A percentile compares a stretch with the other conserved stretches of the same genome.
These are phyloP conservation scores for Closterium sp. DNA, from an alignment of 139 green algal genomes.

Conservation along the genomic window DNA sequence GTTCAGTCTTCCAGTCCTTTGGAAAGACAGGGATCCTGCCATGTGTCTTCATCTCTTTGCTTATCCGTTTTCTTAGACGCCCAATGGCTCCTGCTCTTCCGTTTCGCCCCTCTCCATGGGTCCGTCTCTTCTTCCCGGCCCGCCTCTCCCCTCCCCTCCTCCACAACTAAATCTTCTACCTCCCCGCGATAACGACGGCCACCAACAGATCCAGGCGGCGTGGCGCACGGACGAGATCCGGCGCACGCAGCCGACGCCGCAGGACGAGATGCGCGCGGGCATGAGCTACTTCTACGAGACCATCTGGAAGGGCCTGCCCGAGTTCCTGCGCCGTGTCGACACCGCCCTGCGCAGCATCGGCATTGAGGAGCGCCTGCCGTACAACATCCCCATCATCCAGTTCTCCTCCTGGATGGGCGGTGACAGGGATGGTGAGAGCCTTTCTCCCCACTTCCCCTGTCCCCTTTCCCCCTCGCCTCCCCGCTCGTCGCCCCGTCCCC, in stretches of 20 bases:
- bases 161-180: neutral
- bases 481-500: no score
- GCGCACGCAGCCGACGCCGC: conserved; percentile 77
- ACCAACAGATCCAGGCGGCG: conserved; percentile 45
- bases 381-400: conserved; percentile 69
- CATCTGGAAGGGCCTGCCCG: conserved; percentile 74
- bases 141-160: neutral
- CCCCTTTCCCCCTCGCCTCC: neutral
- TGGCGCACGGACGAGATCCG: conserved; percentile 96
- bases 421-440: conserved; percentile 75
- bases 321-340: conserved; percentile 75
- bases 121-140: neutral
- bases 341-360: conserved; percentile 81
- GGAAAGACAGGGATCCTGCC: no score
- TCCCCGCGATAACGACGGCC: neutral
- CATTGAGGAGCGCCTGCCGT: conserved; percentile 76
- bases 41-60: neutral
- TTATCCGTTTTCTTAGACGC: neutral
- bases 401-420: conserved; percentile 95
- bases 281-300: conserved; percentile 93
- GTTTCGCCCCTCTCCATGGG: neutral
- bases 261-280: conserved; percentile 89
- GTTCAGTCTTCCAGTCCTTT: no score
- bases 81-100: neutral
- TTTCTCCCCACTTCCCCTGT: neutral